Evolutionary conservation across 2,329 filamentous ascomycete genomes (phyloP).

Genomic region (Erysiphe pulchra): DNA sequence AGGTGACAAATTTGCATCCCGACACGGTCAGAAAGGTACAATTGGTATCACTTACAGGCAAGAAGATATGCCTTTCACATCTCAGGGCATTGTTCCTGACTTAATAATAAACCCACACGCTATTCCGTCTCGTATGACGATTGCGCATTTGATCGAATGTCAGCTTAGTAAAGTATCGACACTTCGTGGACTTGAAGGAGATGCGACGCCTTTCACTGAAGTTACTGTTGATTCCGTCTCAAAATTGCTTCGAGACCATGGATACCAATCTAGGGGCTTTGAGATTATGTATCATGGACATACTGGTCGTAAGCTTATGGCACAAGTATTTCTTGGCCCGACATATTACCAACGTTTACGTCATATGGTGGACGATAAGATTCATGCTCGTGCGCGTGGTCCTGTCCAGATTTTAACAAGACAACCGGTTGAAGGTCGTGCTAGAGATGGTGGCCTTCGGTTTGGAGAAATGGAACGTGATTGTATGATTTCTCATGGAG

Average conservation of each 20-base stretch:
- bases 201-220: constrained; percentile 92
- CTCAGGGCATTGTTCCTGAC: constrained; percentile 76
- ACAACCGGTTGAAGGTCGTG: constrained; percentile 94
- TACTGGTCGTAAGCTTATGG: constrained; percentile 76
- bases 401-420: constrained; percentile 93
- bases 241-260: constrained; percentile 58
- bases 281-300: constrained; percentile 98
- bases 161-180: constrained; percentile 88
- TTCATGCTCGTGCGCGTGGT: constrained; percentile 91
- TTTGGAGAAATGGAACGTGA: constrained; percentile 99
- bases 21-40: constrained; percentile 96
- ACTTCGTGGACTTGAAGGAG: constrained; percentile 81
- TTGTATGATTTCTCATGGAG: constrained; percentile 99
- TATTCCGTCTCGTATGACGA: constrained; percentile 99
- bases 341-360: constrained; percentile 97
- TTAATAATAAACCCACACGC: constrained; percentile 98
- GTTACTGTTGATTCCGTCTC: constrained; percentile 91
- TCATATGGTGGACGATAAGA: constrained; percentile 99
- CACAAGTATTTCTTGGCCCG: constrained; percentile 88
- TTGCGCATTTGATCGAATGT: constrained; percentile 99
- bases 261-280: constrained; percentile 91
- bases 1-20: constrained; percentile 96
- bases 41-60: constrained; percentile 96
- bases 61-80: constrained; percentile 96
- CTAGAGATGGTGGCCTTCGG: constrained; percentile 85